Evolutionary conservation across 345 rosid genomes (phyloP), one percentile per base, ranked within the genome.

Genomic region (Boechera stricta): DNA sequence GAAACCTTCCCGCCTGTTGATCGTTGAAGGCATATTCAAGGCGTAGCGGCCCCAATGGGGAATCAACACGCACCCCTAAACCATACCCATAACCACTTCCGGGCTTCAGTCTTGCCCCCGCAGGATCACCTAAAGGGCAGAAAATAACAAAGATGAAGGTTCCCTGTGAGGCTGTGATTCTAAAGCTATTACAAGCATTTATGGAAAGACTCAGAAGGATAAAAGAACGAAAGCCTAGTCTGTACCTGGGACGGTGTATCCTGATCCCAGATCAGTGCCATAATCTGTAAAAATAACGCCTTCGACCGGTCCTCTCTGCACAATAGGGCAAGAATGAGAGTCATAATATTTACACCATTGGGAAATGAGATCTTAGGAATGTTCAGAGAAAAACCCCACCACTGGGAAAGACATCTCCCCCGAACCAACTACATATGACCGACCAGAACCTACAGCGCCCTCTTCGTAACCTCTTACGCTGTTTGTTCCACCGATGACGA

Each of bases 381-480:
- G 69, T 35, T 41, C 57, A 64, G 75, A 72, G 61, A 65, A 24
- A 67, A 49, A 26, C 72, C 91, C 15, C 65, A 95, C 98, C 98
- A 91, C 4, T 44, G 94, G 98, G 82, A 95, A 87, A 64, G 97
- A 88, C 67, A 87, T 83, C 86, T 95, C 96, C 57, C 97, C 88
- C 0, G 96, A 92, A 66, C 98, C 94, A 71, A 91, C 93, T 38
- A 84, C 85, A 80, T 88, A 93, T 29, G 99, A 93, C 77, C 92
- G 87, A 68, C 94, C 99, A 78, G 99, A 93, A 64, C 93, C 98
- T 73, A 91, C 94, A 10, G 98, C 96, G 44, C 96, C 99, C 80
- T 95, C 99, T 85, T 95, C 94, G 66, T 95, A 95, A 61, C 98
- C 99, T 84, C 98, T 91, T 55, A 95, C 94, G 18, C 97, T 92